Evolutionary conservation across 768 basidiomycete species (phyloP).

Genomic region (Leccinum arenicola): DNA sequence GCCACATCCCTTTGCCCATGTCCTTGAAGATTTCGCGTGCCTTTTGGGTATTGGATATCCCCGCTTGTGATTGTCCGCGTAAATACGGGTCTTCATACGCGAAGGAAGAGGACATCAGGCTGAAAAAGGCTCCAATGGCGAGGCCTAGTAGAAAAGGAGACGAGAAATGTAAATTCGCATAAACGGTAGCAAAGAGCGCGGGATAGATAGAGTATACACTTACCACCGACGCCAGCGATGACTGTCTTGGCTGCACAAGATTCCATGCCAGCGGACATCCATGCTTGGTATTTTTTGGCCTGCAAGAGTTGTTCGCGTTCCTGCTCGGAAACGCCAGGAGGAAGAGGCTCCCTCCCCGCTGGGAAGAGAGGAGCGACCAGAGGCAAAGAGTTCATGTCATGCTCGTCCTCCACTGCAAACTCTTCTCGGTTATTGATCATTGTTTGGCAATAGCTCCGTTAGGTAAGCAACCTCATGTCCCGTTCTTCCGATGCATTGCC

Average conservation of each 20-base stretch:
- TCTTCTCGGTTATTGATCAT: slow-evolving; percentile 10
- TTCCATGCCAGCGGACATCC: slow-evolving; percentile 72
- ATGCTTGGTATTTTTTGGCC: slow-evolving; percentile 74
- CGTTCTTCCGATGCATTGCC: too few relatives aligned
- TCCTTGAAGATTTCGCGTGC: slow-evolving; percentile 85
- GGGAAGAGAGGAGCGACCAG: slow-evolving; percentile 72
- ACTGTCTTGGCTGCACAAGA: slow-evolving; percentile 83
- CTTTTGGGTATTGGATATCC: slow-evolving; percentile 68
- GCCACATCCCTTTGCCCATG: slow-evolving; percentile 92
- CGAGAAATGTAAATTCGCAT: slow-evolving; percentile 5
- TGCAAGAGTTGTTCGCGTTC: slow-evolving; percentile 66
- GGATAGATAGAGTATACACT: slow-evolving; percentile 26
- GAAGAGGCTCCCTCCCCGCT: slow-evolving; percentile 84
- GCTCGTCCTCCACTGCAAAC: slow-evolving; percentile 10
- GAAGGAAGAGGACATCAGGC: slow-evolving; percentile 93
- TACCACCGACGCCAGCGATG: slow-evolving; percentile 81
- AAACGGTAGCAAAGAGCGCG: not conserved
- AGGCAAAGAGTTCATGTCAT: slow-evolving; percentile 31
- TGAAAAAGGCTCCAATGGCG: slow-evolving; percentile 92
- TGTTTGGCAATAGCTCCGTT: slow-evolving; percentile 8
- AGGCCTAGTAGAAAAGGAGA: slow-evolving; percentile 55
- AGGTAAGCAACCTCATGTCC: not conserved
- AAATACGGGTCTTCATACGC: slow-evolving; percentile 92
- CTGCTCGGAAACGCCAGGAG: slow-evolving; percentile 78
- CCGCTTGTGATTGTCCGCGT: slow-evolving; percentile 56